Evolutionary conservation across 176 grass and related monocot species (phyloP).

Genomic region (Oryza australiensis): DNA sequence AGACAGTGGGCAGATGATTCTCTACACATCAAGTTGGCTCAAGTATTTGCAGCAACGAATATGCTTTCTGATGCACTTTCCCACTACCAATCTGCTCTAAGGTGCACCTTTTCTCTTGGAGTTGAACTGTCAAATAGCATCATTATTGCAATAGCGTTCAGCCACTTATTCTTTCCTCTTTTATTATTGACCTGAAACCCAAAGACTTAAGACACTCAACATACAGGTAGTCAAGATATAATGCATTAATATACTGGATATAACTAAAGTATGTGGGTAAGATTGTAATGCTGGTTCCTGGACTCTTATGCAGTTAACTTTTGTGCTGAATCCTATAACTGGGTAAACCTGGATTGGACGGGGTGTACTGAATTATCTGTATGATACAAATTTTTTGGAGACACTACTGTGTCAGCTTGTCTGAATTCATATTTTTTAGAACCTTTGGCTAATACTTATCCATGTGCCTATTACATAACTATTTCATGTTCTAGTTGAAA

Average conservation of each 20-base stretch:
- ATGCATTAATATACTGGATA: not conserved
- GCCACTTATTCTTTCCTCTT: not conserved
- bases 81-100: conserved; percentile 96
- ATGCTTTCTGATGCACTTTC: conserved; percentile 92
- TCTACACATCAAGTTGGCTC: conserved; percentile 91
- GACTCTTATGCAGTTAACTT: not conserved
- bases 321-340: not conserved
- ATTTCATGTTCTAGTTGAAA: not conserved
- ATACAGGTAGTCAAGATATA: not conserved
- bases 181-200: conserved; percentile 13
- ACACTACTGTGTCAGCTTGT: not conserved
- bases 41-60: conserved; percentile 85
- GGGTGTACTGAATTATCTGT: not conserved
- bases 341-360: not conserved
- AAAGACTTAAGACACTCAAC: not conserved
- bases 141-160: not conserved
- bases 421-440: not conserved
- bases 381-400: not conserved
- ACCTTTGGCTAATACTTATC: not conserved
- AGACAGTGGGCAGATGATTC: conserved; percentile 89
- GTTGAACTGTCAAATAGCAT: conserved; percentile 17
- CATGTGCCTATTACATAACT: not conserved
- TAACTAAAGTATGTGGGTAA: conserved; percentile 9
- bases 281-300: not conserved
- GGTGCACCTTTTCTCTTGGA: conserved; percentile 43